Conservation (phyloP, 305 asterid genomes). For the Fraxinus baroniana region DNA sequence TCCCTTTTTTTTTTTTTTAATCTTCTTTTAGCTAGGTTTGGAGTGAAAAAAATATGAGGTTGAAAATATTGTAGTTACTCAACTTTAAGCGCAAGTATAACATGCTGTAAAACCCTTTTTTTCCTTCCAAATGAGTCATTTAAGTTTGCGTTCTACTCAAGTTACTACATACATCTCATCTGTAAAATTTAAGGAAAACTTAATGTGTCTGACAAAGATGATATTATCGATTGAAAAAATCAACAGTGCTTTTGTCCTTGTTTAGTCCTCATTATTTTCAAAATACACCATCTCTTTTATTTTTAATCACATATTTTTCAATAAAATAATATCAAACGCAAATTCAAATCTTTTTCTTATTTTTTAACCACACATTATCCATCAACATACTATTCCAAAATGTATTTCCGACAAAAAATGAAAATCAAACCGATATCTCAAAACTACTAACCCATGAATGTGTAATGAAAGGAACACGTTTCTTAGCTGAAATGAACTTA, state of each 20-base stretch:
- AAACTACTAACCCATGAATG: neutral
- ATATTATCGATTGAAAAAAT: neutral
- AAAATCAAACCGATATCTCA: neutral
- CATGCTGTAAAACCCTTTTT: neutral
- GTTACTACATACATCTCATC: neutral
- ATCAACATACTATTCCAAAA: no score
- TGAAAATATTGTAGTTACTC: neutral
- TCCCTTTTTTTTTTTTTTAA: no score
- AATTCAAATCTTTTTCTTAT: no score
- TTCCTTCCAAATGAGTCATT: neutral
- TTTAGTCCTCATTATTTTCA: no score
- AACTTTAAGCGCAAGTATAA: neutral
- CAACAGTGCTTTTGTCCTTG: neutral
- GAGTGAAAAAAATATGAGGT: neutral
- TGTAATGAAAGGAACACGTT: neutral
- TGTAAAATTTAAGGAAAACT: neutral
- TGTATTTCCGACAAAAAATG: no score
- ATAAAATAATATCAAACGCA: no score
- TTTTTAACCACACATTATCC: no score
- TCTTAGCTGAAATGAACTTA: neutral
- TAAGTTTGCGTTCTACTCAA: neutral
- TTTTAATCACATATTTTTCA: no score
- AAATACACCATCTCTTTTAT: no score
- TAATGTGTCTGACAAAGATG: neutral
- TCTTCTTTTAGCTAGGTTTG: neutral